Evolutionary conservation across 2,329 filamentous ascomycete species (phyloP).

Genomic region (Microdochium trichocladiopsis): DNA sequence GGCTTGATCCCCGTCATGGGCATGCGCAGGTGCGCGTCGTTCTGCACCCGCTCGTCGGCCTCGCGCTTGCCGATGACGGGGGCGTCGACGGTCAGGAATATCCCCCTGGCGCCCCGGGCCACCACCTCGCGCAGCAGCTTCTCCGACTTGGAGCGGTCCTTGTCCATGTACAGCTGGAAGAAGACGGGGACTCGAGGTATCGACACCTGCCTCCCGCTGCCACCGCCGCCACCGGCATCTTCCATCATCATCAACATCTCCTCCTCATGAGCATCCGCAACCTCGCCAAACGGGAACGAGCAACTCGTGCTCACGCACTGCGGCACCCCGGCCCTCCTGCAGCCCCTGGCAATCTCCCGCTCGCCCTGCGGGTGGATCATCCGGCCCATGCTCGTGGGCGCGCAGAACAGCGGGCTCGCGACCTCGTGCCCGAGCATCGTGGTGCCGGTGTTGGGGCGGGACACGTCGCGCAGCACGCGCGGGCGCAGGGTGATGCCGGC

Average conservation of each 20-base stretch:
- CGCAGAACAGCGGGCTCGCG: constrained; percentile 53
- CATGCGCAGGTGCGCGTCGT: constrained; percentile 15
- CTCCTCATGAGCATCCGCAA: constrained; percentile 29
- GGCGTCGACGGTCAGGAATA: constrained; percentile 53
- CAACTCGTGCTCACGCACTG: constrained; percentile 57
- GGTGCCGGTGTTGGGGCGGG: constrained; percentile 38
- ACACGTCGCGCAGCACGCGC: constrained; percentile 33
- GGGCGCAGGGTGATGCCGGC: constrained; percentile 47
- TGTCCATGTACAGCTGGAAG: constrained; percentile 58
- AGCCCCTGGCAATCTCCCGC: constrained; percentile 46
- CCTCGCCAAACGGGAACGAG: constrained; percentile 48
- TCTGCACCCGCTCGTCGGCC: constrained; percentile 28
- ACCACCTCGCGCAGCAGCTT: constrained; percentile 38
- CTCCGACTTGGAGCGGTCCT: constrained; percentile 42
- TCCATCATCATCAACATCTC: constrained; percentile 5
- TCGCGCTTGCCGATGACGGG: constrained; percentile 50
- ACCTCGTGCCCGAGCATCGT: constrained; percentile 46
- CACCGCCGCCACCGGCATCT: neutral
- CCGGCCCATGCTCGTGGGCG: constrained; percentile 57
- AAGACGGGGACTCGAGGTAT: constrained; percentile 32
- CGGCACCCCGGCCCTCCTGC: constrained; percentile 41
- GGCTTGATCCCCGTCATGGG: constrained; percentile 42
- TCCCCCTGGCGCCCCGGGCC: constrained; percentile 37
- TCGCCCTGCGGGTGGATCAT: constrained; percentile 61
- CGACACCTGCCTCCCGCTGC: constrained; percentile 7